Evolutionary conservation across 1,284 basidiomycete genomes (phyloP).

Genomic region (Hypsizygus ulmarius): DNA sequence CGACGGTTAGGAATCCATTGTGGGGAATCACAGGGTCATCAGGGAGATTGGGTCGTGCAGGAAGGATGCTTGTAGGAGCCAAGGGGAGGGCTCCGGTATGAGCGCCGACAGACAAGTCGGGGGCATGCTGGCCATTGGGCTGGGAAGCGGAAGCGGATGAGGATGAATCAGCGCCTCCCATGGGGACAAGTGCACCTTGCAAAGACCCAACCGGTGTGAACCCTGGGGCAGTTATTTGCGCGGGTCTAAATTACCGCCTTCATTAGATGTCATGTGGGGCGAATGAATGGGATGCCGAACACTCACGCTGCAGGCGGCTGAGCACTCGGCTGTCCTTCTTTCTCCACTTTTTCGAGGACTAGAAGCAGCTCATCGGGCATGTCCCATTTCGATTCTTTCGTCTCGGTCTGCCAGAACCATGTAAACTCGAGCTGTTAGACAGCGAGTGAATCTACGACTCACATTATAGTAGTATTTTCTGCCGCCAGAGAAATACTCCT

Average conservation of each 20-base stretch:
- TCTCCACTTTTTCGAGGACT: constrained; percentile 80
- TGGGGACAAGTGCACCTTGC: constrained; percentile 42
- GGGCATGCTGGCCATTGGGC: constrained; percentile 44
- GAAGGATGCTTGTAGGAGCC: constrained; percentile 57
- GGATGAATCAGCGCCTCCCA: constrained; percentile 42
- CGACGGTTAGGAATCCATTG: constrained; percentile 81
- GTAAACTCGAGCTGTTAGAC: not conserved
- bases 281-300: not conserved
- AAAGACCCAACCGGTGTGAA: constrained; percentile 40
- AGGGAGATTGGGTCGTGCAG: constrained; percentile 73
- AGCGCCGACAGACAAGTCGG: constrained; percentile 44
- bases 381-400: constrained; percentile 94
- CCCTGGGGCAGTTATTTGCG: constrained; percentile 38
- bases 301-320: constrained; percentile 24
- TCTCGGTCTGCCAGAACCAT: constrained; percentile 54
- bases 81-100: constrained; percentile 58
- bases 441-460: constrained; percentile 25
- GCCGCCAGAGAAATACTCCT: constrained; percentile 87
- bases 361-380: constrained; percentile 86
- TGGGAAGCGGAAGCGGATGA: constrained; percentile 39
- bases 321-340: constrained; percentile 45
- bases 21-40: constrained; percentile 84
- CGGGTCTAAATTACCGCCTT: constrained; percentile 13
- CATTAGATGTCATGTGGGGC: not conserved
- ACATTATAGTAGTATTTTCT: constrained; percentile 94